Evolutionary conservation across 2,329 filamentous ascomycete genomes (phyloP).

Genomic region (Aureobasidium sp.): DNA sequence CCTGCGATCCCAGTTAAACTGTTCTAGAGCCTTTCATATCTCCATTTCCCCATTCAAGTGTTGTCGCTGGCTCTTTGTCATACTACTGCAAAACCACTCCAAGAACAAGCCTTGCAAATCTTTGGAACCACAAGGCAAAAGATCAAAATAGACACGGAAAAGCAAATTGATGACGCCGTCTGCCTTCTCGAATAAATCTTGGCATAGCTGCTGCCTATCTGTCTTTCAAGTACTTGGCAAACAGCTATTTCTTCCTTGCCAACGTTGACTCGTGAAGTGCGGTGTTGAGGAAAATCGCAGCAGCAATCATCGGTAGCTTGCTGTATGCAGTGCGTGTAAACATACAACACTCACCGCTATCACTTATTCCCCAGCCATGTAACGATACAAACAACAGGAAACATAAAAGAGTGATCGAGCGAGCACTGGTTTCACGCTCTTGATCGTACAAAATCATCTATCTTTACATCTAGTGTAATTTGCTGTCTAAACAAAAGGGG

Average conservation of each 20-base stretch:
- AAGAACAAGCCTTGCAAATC: neutral
- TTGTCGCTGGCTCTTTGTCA: neutral
- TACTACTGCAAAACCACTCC: neutral
- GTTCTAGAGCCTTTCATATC: neutral
- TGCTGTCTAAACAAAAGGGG: neutral
- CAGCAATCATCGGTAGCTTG: too few species aligned
- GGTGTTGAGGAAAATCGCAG: too few species aligned
- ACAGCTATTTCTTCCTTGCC: neutral
- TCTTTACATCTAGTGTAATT: neutral
- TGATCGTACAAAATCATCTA: neutral
- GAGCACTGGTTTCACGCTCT: neutral
- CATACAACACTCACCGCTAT: too few species aligned
- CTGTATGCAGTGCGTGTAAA: too few species aligned
- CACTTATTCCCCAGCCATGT: too few species aligned
- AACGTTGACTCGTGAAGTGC: too few species aligned
- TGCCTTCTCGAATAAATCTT: neutral
- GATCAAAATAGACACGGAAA: neutral
- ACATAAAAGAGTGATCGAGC: neutral
- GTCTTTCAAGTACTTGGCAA: neutral
- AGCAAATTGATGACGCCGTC: neutral
- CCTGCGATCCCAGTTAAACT: too few species aligned
- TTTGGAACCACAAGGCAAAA: neutral
- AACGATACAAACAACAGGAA: too few species aligned
- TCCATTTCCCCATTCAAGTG: too few species aligned
- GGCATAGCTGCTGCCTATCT: neutral